phyloP scores from a whole-genome alignment of 257 asterid species.

The Solanum etuberosum region DNA sequence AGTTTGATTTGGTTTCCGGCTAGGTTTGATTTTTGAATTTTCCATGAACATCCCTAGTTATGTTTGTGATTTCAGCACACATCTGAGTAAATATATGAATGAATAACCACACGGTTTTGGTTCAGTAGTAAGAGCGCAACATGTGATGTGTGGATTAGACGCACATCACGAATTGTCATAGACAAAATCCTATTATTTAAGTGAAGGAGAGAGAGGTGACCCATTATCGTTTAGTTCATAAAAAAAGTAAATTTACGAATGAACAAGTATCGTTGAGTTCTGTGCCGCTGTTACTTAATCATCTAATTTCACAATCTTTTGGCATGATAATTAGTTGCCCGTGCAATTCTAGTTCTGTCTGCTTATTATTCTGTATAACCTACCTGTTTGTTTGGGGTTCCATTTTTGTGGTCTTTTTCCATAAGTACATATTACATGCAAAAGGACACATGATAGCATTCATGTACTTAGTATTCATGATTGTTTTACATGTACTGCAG shows the following conservation, averaged over 20 bases:
- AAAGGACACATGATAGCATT: neutral
- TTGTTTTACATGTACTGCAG: conserved; percentile 38
- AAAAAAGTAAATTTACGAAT: neutral
- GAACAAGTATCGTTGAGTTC: neutral
- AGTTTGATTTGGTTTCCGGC: neutral
- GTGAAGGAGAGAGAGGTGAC: neutral
- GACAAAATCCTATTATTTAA: neutral
- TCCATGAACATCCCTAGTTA: neutral
- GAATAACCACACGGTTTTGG: neutral
- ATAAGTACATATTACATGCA: neutral
- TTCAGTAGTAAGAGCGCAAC: neutral
- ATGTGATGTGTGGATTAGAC: neutral
- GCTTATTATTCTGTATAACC: neutral
- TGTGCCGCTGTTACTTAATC: neutral
- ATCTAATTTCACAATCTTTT: neutral
- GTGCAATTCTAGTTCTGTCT: neutral
- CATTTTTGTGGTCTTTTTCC: neutral
- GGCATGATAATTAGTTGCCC: neutral
- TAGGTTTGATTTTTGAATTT: neutral
- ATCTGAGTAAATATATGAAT: neutral
- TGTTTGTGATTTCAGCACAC: neutral
- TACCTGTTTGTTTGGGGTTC: neutral
- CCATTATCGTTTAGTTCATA: neutral
- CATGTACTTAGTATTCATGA: neutral
- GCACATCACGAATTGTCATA: neutral